A percentile compares a stretch with the other conserved stretches of the same genome.
Conservation (phyloP, 2,329 filamentous ascomycete genomes). For the Trichoderma semiorbis region DNA sequence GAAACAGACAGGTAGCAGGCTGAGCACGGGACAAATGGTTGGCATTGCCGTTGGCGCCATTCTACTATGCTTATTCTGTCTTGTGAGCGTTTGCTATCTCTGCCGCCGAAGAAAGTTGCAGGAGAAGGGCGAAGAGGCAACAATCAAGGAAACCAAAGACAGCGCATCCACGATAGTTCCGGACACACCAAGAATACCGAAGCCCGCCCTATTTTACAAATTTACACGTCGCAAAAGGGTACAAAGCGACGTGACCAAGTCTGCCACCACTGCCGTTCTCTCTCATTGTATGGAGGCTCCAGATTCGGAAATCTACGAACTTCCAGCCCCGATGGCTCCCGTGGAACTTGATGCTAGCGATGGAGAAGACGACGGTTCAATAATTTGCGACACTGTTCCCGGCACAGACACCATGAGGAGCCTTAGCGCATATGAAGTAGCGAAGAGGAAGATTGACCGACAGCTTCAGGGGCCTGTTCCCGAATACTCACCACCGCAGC, state of each 20-base stretch:
- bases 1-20: slow-evolving; percentile 20
- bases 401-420: slow-evolving; percentile 39
- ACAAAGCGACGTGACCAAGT: slow-evolving; percentile 24
- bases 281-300: slow-evolving; percentile 31
- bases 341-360: slow-evolving; percentile 46
- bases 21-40: slow-evolving; percentile 41
- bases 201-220: slow-evolving; percentile 38
- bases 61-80: slow-evolving; percentile 29
- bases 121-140: slow-evolving; percentile 24
- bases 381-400: slow-evolving; percentile 39
- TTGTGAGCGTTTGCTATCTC: slow-evolving; percentile 33
- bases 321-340: slow-evolving; percentile 45
- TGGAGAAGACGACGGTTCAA: slow-evolving; percentile 35
- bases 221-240: slow-evolving; percentile 38
- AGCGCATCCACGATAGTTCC: slow-evolving; percentile 33
- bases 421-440: slow-evolving; percentile 49
- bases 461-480: slow-evolving; percentile 50
- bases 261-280: slow-evolving; percentile 25
- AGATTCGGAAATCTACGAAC: slow-evolving; percentile 50
- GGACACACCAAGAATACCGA: slow-evolving; percentile 25
- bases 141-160: slow-evolving; percentile 37
- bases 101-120: slow-evolving; percentile 32
- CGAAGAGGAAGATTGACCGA: slow-evolving; percentile 48
- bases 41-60: slow-evolving; percentile 46
- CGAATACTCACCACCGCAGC: slow-evolving; percentile 43